Evolutionary conservation across 2,329 filamentous ascomycete species (phyloP).

Genomic region (Verticillium dahliae): DNA sequence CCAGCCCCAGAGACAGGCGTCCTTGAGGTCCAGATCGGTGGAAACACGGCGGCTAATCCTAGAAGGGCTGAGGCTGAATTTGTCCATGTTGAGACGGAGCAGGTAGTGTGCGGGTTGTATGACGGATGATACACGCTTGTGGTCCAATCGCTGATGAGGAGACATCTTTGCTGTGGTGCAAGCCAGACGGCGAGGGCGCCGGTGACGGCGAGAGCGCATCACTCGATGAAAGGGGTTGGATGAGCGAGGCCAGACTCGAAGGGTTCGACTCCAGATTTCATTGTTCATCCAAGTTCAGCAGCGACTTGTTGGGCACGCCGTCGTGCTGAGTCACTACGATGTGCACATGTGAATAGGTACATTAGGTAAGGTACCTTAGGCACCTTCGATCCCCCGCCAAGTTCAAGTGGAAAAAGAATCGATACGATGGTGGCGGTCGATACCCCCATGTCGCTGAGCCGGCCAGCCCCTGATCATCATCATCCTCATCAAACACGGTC

Average conservation of each 20-base stretch:
- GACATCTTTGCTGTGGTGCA: neutral
- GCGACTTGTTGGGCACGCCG: no score
- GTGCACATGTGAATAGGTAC: no score
- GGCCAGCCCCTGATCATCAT: no score
- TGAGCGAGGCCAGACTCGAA: no score
- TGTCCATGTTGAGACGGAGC: neutral
- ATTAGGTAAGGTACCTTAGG: no score
- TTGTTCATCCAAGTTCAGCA: no score
- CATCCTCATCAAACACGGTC: neutral
- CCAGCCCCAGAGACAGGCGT: neutral
- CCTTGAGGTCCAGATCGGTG: neutral
- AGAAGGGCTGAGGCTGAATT: neutral
- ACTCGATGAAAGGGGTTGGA: no score
- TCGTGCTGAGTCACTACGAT: no score
- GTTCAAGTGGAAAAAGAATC: neutral
- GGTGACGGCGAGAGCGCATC: no score
- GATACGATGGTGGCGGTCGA: neutral
- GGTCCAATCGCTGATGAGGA: neutral
- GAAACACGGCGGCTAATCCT: neutral
- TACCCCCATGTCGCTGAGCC: no score
- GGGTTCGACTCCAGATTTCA: no score
- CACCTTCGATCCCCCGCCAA: neutral
- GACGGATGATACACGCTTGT: neutral
- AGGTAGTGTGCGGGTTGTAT: neutral
- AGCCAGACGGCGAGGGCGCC: neutral